A percentile compares a stretch with the other conserved stretches of the same genome.
Evolutionary conservation across 2,329 filamentous ascomycete species (phyloP).

Genomic region (Lomentospora prolificans): DNA sequence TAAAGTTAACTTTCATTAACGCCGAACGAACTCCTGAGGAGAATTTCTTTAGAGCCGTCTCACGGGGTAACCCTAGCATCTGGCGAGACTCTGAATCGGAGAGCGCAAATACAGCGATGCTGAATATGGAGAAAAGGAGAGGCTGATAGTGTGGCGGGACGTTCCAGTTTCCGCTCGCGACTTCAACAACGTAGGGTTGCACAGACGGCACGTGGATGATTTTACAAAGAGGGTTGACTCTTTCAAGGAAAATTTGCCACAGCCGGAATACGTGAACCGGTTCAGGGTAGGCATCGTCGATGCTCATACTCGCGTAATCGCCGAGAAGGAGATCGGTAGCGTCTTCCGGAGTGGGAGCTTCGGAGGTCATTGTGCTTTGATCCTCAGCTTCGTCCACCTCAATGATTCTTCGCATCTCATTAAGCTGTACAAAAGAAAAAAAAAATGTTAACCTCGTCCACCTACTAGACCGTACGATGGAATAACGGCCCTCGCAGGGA

Average conservation of each 20-base stretch:
- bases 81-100: conserved; percentile 42
- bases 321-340: conserved; percentile 41
- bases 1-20: conserved; percentile 44
- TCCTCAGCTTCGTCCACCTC: conserved; percentile 40
- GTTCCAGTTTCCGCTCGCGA: conserved; percentile 43
- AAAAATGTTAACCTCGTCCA: too few relatives aligned
- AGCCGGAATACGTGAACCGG: conserved; percentile 58
- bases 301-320: conserved; percentile 26
- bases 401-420: conserved; percentile 49
- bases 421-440: conserved; percentile 28
- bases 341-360: conserved; percentile 40
- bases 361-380: conserved; percentile 36
- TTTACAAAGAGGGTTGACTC: conserved; percentile 66
- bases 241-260: conserved; percentile 66
- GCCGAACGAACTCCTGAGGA: conserved; percentile 40
- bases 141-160: conserved; percentile 51
- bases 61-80: conserved; percentile 39
- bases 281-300: conserved; percentile 50
- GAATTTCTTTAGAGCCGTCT: conserved; percentile 40
- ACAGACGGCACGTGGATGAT: conserved; percentile 62
- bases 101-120: conserved; percentile 47
- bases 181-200: conserved; percentile 55
- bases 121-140: conserved; percentile 56
- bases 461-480: too few relatives aligned
- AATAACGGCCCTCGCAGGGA: too few relatives aligned